Evolutionary conservation across 805 yeast genomes (phyloP), one percentile per base, ranked within the genome.

Genomic region (Saccharomycopsis oosterbeekiorum): DNA sequence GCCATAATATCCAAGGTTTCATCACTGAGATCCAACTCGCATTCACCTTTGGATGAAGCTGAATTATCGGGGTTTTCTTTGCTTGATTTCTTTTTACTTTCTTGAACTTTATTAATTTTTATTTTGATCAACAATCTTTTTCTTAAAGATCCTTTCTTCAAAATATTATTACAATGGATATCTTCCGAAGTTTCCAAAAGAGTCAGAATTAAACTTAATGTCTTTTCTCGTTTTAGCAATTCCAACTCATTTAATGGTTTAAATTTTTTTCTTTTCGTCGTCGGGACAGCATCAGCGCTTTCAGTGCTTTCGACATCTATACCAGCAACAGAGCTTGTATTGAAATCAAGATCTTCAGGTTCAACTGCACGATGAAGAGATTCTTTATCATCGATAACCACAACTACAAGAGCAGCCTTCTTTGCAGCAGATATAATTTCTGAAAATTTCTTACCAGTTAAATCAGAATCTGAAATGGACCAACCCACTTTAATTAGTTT

Each of bases 381-480:
- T 11, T 58, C 59, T 21, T 63, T 63, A 26, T 56, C 39, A 29
- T 60, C 65, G 36, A 63, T 19, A 21, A 43, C 36, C 21, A 63
- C 37, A 36, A 57, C 34, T 6, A 63, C 60, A 9, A 43, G 19
- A 10, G 43, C 24, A 14, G 41, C 39, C 42, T 63, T 63, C 12
- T 34, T 41, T 54, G 59, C 39, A 10, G 60, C 57, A 15, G 43
- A 15, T 11, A 37, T 21, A 21, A 63, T 58, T 34, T 60, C 65
- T 15, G 40, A 41, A 15, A 37, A 56, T 39, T 63, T 63, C 17
- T 24, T 58, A 11, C 39, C 39, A 19, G 15, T 34, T 39, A 63
- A 59, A 54, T 63, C 63, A 17, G 56, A 14, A 40, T 63, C 60
- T 14, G 63, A 60, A 24, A 63, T 63, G 15, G 57, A 15, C 65